phyloP scores from a whole-genome alignment of 2,329 filamentous ascomycete genomes.

The Domatiomyces globalis region DNA sequence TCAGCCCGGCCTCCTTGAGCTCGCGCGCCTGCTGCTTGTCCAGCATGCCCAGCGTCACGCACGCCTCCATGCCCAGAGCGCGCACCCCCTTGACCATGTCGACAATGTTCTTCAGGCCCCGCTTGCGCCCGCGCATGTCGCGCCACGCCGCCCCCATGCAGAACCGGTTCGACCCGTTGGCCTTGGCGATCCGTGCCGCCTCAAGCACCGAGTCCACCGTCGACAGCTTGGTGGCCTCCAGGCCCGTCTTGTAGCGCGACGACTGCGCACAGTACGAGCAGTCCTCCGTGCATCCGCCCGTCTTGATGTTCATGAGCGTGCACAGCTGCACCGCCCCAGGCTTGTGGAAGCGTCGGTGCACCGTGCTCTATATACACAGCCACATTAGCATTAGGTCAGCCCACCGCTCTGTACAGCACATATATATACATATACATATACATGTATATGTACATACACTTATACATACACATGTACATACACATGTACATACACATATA shows the following conservation, averaged over 20 bases:
- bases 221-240: slow-evolving; percentile 60
- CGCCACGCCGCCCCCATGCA: slow-evolving; percentile 93
- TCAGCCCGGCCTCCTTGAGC: slow-evolving; percentile 69
- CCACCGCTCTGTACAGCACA: neutral
- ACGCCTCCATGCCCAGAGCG: slow-evolving; percentile 74
- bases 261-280: slow-evolving; percentile 89
- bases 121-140: slow-evolving; percentile 84
- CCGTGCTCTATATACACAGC: slow-evolving; percentile 47
- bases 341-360: slow-evolving; percentile 77
- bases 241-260: slow-evolving; percentile 61
- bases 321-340: slow-evolving; percentile 78
- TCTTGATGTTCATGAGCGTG: slow-evolving; percentile 95
- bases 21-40: slow-evolving; percentile 66
- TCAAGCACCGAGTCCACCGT: slow-evolving; percentile 67
- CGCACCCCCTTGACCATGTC: slow-evolving; percentile 73
- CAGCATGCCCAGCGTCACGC: slow-evolving; percentile 91
- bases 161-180: slow-evolving; percentile 78
- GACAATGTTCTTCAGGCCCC: slow-evolving; percentile 67
- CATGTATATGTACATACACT: neutral
- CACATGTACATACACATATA: neutral
- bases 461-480: neutral
- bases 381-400: neutral
- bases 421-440: neutral
- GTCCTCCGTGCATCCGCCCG: slow-evolving; percentile 80
- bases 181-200: slow-evolving; percentile 61